Percentiles rank a stretch among this genome's conserved stretches.
Evolutionary conservation across 2,329 filamentous ascomycete species (phyloP).

Genomic region (Aspergillus novoparasiticus): DNA sequence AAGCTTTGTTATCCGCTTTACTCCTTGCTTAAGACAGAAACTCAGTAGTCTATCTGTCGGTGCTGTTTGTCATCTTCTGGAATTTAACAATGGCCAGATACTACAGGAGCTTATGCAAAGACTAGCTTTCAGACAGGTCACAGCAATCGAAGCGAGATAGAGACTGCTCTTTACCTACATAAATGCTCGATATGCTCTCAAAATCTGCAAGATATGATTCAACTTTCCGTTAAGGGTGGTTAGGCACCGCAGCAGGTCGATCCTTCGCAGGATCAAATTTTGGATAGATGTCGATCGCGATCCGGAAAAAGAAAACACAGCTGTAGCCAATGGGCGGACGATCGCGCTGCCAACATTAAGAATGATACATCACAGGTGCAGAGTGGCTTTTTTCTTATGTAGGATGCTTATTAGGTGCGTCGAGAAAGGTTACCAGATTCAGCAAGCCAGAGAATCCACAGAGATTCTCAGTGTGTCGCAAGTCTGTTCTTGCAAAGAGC

Average conservation of each 20-base stretch:
- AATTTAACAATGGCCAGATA: not conserved
- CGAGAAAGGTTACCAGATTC: not conserved
- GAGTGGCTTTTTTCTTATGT: not conserved
- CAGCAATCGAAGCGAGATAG: not conserved
- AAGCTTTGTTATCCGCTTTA: not conserved
- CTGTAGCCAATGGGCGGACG: not conserved
- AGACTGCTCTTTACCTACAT: not conserved
- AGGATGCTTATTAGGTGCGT: not conserved
- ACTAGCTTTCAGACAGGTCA: not conserved
- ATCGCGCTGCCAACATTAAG: not conserved
- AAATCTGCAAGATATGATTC: not conserved
- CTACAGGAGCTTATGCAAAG: not conserved
- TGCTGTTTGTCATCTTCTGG: not conserved
- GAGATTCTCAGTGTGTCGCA: not conserved
- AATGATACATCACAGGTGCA: not conserved
- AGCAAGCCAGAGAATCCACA: no score
- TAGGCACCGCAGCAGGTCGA: not conserved
- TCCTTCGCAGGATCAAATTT: not conserved
- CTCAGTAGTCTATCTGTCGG: not conserved
- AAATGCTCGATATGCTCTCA: not conserved
- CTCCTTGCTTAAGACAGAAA: not conserved
- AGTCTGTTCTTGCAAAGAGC: not conserved
- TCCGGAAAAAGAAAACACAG: not conserved
- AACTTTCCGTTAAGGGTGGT: not conserved
- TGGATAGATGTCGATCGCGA: not conserved